Conservation (phyloP, 202 grass and related monocot genomes). For the Panicum hallii region DNA sequence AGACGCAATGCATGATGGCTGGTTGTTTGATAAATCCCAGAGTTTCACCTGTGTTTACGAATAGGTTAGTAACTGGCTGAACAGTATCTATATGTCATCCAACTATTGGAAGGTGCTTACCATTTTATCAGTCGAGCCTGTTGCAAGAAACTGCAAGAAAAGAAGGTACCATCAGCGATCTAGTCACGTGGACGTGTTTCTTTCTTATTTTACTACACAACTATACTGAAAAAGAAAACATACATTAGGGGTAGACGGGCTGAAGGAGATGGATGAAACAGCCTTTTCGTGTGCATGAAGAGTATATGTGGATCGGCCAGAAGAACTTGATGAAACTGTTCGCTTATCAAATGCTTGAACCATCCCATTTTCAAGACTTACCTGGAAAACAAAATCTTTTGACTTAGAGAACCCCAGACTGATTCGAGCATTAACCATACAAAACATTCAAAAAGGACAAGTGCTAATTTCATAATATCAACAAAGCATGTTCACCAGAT, state of each 20-base stretch:
- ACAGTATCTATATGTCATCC: constrained; percentile 12
- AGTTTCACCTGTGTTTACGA: constrained; percentile 76
- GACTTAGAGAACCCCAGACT: background rate
- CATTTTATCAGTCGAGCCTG: constrained; percentile 85
- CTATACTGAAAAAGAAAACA: constrained; percentile 17
- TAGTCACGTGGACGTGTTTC: constrained; percentile 12
- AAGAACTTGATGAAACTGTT: constrained; percentile 65
- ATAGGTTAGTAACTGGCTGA: constrained; percentile 36
- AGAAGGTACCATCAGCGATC: constrained; percentile 29
- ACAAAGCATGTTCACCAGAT: background rate
- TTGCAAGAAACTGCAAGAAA: constrained; percentile 80
- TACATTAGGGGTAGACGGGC: constrained; percentile 67
- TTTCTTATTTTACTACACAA: constrained; percentile 8
- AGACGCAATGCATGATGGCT: constrained; percentile 71
- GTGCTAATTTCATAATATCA: constrained; percentile 11
- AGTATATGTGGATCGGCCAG: constrained; percentile 63
- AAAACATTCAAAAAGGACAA: constrained; percentile 25
- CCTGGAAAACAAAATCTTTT: constrained; percentile 49
- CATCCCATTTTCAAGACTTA: constrained; percentile 93
- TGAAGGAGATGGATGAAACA: constrained; percentile 71
- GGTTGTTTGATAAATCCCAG: constrained; percentile 87
- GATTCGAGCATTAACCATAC: background rate
- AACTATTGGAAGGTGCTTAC: constrained; percentile 44
- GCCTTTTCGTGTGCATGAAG: constrained; percentile 92
- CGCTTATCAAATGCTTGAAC: constrained; percentile 92